Percentiles rank a stretch among this genome's conserved stretches.
phyloP scores from a whole-genome alignment of 1,139 yeast species.

The Taiozyma sp. region DNA sequence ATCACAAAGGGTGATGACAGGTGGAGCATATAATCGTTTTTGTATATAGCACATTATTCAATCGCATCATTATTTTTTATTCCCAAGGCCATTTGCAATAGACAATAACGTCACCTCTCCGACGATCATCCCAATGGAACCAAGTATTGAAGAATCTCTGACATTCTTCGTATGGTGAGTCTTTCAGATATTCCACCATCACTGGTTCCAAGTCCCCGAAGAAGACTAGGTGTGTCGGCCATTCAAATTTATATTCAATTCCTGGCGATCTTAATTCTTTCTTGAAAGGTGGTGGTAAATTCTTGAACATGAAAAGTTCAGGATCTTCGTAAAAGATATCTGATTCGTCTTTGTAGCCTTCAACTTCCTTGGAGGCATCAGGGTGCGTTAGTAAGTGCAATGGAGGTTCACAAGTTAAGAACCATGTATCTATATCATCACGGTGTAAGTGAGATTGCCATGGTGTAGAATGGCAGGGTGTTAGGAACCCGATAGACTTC shows the following conservation, averaged over 20 bases:
- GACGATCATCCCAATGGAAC: slow-evolving; percentile 83
- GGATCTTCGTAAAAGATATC: slow-evolving; percentile 78
- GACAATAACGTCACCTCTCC: slow-evolving; percentile 57
- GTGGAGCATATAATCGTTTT: slow-evolving; percentile 18
- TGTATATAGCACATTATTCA: neutral
- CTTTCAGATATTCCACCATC: slow-evolving; percentile 36
- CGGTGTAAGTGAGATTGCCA: slow-evolving; percentile 85
- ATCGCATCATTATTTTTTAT: slow-evolving; percentile 4
- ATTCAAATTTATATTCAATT: slow-evolving; percentile 36
- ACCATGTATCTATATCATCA: slow-evolving; percentile 54
- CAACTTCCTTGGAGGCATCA: slow-evolving; percentile 25
- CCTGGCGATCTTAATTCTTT: slow-evolving; percentile 23
- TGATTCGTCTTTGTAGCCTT: slow-evolving; percentile 73
- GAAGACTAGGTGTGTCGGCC: slow-evolving; percentile 72
- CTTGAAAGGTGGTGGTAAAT: slow-evolving; percentile 35
- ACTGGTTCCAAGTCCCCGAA: slow-evolving; percentile 58
- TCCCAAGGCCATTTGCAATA: slow-evolving; percentile 32
- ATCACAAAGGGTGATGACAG: slow-evolving; percentile 8
- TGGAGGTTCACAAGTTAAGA: slow-evolving; percentile 92
- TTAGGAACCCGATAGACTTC: slow-evolving; percentile 66
- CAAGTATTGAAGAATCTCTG: slow-evolving; percentile 69
- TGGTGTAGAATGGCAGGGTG: slow-evolving; percentile 98
- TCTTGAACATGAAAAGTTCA: slow-evolving; percentile 38
- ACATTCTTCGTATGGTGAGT: slow-evolving; percentile 41
- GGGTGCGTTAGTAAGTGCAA: slow-evolving; percentile 30